Base-by-base conservation (phyloP, 495 filamentous ascomycete genomes). In the Astrothelium subdiscretum region DNA sequence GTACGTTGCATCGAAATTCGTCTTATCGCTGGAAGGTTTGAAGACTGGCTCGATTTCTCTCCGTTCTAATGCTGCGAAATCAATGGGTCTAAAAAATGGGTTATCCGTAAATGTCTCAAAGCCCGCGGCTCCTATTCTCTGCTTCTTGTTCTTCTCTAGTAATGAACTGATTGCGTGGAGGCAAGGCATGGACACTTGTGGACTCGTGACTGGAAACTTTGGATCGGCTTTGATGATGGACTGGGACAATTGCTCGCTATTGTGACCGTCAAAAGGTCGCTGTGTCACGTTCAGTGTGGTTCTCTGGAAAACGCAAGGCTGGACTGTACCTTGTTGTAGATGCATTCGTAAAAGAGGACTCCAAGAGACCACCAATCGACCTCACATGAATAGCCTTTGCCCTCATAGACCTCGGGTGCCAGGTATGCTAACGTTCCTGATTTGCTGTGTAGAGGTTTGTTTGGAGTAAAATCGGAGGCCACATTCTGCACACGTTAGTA, bases 321-420 rank as follows among this genome's bases (percentile, higher is more conserved):
- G 2, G 5, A 42, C 70, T 82, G 58, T 76, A 92, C 92, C 86
- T 95, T 97, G 75, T 94, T 97, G 76, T 97, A 98, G 57, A 98
- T 96, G 80, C 94, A 97, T 75, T 98, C 94, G 74, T 96, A 98
- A 73, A 97, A 96, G 2, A 92, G 84, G 52, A 98, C 94, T 32
- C 94, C 94, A 27, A 98, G 72, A 15, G 92, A 96, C 94, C 94
- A 98, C 94, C 94, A 98, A 74, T 98, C 94, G 13, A 95, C 91
- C 68, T 94, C 89, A 26, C 81, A 83, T 60, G 83, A 81, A 68
- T 98, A 98, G 10, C 92, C 94, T 42, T 80, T 81, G 27, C 92
- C 94, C 65, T 84, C 83, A 65, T 97, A 98, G 27, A 97, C 95
- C 70, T 98, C 94, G 1, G 94, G 94, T 2, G 94, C 95, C 2